A percentile compares a stretch with the other conserved stretches of the same genome.
Conservation (phyloP, 140 eudicot species). For the Senecio squalidus region DNA sequence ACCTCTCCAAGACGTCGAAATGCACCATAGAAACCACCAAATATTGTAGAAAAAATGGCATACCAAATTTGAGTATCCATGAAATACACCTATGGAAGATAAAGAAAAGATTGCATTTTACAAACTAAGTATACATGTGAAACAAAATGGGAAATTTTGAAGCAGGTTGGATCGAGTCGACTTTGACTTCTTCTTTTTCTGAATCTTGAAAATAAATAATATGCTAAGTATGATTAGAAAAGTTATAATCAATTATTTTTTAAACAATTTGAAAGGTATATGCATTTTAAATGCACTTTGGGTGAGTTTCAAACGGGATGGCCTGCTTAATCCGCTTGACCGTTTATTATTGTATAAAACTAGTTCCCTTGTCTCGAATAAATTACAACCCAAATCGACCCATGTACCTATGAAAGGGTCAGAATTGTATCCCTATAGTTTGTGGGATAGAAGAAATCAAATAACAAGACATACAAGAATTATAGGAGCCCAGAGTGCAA, state of each 20-base stretch:
- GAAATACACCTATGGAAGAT: constrained; percentile 70
- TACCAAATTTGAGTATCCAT: constrained; percentile 99
- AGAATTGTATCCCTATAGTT: background rate
- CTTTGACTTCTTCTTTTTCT: background rate
- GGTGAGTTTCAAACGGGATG: background rate
- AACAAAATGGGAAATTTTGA: background rate
- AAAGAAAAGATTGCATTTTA: constrained; percentile 8
- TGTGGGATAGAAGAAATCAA: constrained; percentile 1
- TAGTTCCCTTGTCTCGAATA: background rate
- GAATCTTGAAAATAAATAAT: background rate
- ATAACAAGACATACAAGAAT: constrained; percentile 57
- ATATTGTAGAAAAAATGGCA: constrained; percentile 88
- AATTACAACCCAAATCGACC: background rate
- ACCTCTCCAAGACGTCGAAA: constrained; percentile 97
- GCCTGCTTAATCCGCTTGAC: background rate
- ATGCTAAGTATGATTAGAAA: background rate
- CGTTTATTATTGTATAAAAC: background rate
- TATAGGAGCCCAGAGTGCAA: constrained; percentile 92
- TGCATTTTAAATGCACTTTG: background rate
- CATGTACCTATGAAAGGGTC: background rate
- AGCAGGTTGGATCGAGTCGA: background rate
- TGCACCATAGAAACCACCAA: constrained; percentile 94
- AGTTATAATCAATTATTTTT: background rate
- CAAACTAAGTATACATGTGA: background rate
- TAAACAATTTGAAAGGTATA: background rate